Conservation (phyloP, 495 filamentous ascomycete species). For the Penicillium chermesinum region DNA sequence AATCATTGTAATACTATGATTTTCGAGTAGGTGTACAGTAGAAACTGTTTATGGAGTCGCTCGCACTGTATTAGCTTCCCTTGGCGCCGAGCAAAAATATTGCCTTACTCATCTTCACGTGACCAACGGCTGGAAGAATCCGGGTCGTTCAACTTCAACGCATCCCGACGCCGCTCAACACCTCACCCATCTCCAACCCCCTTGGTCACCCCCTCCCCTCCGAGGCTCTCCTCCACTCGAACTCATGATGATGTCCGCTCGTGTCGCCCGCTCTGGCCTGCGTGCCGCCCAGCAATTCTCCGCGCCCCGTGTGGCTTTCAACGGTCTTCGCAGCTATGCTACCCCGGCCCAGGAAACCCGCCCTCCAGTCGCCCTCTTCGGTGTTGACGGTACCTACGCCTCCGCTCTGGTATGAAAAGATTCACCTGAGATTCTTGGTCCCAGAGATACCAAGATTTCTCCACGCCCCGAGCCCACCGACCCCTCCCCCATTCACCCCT, state of each 20-base stretch:
- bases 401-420: constrained; percentile 75
- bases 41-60: background rate
- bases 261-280: constrained; percentile 46
- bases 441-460: constrained; percentile 8
- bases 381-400: constrained; percentile 96
- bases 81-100: background rate
- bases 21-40: background rate
- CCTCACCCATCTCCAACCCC: constrained; percentile 23
- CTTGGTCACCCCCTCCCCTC: constrained; percentile 16
- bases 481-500: constrained; percentile 13
- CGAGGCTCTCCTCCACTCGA: constrained; percentile 25
- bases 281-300: constrained; percentile 47
- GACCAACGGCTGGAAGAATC: constrained; percentile 35
- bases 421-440: constrained; percentile 2
- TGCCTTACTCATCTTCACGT: constrained; percentile 34
- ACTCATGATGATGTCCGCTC: constrained; percentile 42
- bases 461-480: constrained; percentile 20
- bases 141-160: constrained; percentile 30
- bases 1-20: background rate
- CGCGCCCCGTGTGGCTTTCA: constrained; percentile 41
- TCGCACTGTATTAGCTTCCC: background rate
- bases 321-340: constrained; percentile 67
- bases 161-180: constrained; percentile 27
- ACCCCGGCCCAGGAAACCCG: constrained; percentile 64
- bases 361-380: constrained; percentile 86